These are phyloP conservation scores for Claviceps monticola DNA, from an alignment of 2,329 filamentous ascomycete genomes.

Conservation along the genomic window DNA sequence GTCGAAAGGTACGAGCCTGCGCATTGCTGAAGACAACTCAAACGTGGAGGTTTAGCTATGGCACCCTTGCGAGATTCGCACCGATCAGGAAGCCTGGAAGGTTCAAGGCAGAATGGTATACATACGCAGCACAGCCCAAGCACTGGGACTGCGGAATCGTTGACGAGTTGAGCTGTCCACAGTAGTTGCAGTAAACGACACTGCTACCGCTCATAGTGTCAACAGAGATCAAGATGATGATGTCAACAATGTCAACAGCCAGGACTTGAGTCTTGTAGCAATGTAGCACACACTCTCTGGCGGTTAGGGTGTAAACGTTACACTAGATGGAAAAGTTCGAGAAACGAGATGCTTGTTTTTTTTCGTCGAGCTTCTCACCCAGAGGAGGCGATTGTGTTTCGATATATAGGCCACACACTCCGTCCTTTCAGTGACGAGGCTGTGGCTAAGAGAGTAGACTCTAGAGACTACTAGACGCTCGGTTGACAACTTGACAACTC, in stretches of 20 bases:
- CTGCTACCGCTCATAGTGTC: neutral
- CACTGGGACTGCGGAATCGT: conserved; percentile 9
- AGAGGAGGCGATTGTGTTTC: neutral
- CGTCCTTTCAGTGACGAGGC: neutral
- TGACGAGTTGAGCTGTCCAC: conserved; percentile 8
- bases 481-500: neutral
- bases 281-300: neutral
- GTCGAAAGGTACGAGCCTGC: neutral
- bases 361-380: neutral
- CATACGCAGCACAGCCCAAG: conserved; percentile 10
- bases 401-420: neutral
- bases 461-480: too few relatives aligned
- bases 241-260: neutral
- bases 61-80: too few relatives aligned
- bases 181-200: conserved; percentile 8
- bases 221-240: neutral
- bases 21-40: neutral
- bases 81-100: neutral
- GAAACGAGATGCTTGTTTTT: neutral
- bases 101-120: neutral
- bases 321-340: neutral
- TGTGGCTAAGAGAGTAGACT: neutral
- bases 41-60: neutral
- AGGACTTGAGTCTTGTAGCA: neutral
- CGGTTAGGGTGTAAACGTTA: neutral